These are phyloP conservation scores for Neonectria magnoliae DNA, from an alignment of 2,329 filamentous ascomycete genomes.

Conservation along the genomic window DNA sequence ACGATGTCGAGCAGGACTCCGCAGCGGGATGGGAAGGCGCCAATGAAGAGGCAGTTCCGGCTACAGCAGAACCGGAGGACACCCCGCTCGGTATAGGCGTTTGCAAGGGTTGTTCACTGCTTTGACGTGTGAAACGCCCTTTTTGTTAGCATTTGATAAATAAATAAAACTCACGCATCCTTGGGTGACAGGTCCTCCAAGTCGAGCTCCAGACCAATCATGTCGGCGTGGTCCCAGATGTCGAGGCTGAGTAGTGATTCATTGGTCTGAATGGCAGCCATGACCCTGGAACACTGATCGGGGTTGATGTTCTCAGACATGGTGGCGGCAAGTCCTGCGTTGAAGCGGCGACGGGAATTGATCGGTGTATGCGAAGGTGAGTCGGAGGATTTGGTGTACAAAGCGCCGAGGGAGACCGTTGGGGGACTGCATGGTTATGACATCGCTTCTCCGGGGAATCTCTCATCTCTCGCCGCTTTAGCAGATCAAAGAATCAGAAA, in stretches of 20 bases:
- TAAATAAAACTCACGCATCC: constrained; percentile 13
- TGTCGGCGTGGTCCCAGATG: neutral
- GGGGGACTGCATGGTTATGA: neutral
- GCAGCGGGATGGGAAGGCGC: too few species aligned
- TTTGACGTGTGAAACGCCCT: too few species aligned
- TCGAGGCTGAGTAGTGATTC: neutral
- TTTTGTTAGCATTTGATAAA: constrained; percentile 16
- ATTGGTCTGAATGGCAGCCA: neutral
- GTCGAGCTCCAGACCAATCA: neutral
- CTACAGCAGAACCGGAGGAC: too few species aligned
- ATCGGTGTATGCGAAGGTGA: neutral
- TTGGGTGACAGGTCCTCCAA: neutral
- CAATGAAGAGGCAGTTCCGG: neutral
- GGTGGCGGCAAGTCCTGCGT: neutral
- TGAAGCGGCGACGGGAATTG: constrained; percentile 12
- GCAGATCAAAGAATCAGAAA: neutral
- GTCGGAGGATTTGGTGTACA: neutral
- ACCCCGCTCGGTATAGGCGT: neutral
- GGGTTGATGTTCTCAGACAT: constrained; percentile 7
- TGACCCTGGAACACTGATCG: neutral
- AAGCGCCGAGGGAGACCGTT: neutral
- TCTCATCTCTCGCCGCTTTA: neutral
- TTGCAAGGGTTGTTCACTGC: too few species aligned
- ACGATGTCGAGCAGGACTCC: neutral
- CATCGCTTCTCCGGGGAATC: neutral